phyloP scores from a whole-genome alignment of 2,329 filamentous ascomycete species.

The Epichloe gansuensis region DNA sequence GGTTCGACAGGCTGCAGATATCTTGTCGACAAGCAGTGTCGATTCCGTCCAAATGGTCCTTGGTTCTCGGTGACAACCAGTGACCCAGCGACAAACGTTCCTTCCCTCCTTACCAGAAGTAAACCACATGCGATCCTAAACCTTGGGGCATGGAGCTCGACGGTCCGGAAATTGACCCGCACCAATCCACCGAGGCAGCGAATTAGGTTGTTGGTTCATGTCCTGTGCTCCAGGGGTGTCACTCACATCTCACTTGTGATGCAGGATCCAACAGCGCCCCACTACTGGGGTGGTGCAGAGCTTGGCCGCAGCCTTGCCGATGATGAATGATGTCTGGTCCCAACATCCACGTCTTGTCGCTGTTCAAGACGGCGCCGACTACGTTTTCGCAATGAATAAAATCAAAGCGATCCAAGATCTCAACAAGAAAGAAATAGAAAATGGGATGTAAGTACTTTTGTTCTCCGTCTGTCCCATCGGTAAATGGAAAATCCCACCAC shows the following conservation, averaged over 20 bases:
- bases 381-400: conserved; percentile 60
- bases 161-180: conserved; percentile 26
- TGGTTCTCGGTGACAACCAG: not conserved
- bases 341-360: not conserved
- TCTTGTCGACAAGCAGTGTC: not conserved
- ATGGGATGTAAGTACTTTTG: conserved; percentile 55
- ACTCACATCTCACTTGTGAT: not conserved
- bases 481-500: conserved; percentile 7
- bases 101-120: too few relatives aligned
- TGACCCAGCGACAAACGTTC: not conserved
- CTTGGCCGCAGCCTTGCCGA: conserved; percentile 7
- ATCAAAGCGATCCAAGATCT: conserved; percentile 86
- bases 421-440: conserved; percentile 89
- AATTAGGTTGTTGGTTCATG: not conserved
- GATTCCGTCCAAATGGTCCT: not conserved
- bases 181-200: conserved; percentile 1
- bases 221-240: not conserved
- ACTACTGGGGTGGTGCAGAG: not conserved
- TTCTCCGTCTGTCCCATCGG: not conserved
- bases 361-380: not conserved
- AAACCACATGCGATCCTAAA: not conserved
- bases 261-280: not conserved
- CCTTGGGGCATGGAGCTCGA: not conserved
- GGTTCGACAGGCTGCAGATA: not conserved
- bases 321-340: not conserved